These are phyloP conservation scores for Xylariaceae sp. DNA, from an alignment of 2,329 filamentous ascomycete genomes.

Conservation along the genomic window DNA sequence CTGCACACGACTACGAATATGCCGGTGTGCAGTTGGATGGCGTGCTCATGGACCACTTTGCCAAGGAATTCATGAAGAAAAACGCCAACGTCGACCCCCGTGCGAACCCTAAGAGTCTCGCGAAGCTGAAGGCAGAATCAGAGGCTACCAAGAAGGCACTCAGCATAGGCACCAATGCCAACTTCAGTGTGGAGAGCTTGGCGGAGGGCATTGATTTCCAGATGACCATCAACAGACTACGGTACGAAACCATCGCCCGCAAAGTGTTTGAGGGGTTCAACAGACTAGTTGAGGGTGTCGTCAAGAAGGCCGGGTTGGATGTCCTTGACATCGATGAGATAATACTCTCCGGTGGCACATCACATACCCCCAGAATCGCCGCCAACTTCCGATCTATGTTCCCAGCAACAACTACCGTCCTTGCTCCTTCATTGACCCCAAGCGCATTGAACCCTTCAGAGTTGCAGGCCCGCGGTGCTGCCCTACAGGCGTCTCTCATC, in stretches of 20 bases:
- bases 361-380: constrained; percentile 91
- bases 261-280: constrained; percentile 88
- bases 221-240: constrained; percentile 83
- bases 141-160: constrained; percentile 90
- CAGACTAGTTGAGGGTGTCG: constrained; percentile 72
- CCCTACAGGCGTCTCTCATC: constrained; percentile 90
- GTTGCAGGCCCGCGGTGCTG: constrained; percentile 80
- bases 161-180: constrained; percentile 79
- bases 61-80: constrained; percentile 99
- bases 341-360: constrained; percentile 84
- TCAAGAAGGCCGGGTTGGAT: constrained; percentile 90
- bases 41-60: constrained; percentile 90
- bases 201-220: constrained; percentile 86
- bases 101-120: constrained; percentile 71
- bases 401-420: constrained; percentile 68
- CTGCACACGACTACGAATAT: constrained; percentile 92
- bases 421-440: constrained; percentile 74
- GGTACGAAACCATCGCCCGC: constrained; percentile 82
- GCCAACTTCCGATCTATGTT: constrained; percentile 74
- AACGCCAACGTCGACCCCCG: constrained; percentile 78
- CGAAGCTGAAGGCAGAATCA: constrained; percentile 87
- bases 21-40: constrained; percentile 81
- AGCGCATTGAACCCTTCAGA: constrained; percentile 90
- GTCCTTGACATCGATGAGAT: constrained; percentile 92
- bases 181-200: constrained; percentile 88